These are phyloP conservation scores for Solanum habrochaites DNA, from an alignment of 257 asterid species.

Conservation along the genomic window DNA sequence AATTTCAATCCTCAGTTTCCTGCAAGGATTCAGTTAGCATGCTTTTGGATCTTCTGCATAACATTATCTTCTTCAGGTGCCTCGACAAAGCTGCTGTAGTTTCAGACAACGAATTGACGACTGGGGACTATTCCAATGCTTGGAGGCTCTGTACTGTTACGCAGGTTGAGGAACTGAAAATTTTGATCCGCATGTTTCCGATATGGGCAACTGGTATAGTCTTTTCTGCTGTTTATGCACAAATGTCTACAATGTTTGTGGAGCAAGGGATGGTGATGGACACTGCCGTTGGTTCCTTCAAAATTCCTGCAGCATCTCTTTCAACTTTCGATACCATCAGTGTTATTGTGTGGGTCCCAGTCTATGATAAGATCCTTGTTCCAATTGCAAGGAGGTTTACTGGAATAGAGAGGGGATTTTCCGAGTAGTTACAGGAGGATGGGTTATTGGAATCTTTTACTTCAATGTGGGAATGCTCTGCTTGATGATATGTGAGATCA, in stretches of 20 bases:
- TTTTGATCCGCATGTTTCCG: constrained; percentile 85
- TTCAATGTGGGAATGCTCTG: constrained; percentile 69
- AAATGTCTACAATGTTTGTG: constrained; percentile 85
- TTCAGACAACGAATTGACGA: constrained; percentile 31
- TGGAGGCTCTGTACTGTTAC: constrained; percentile 90
- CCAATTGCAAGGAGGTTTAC: constrained; percentile 66
- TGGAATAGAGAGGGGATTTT: constrained; percentile 57
- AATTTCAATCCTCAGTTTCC: neutral
- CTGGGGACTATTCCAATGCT: constrained; percentile 48
- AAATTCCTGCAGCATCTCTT: constrained; percentile 81
- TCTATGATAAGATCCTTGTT: constrained; percentile 63
- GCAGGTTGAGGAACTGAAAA: constrained; percentile 79
- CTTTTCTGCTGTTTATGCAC: constrained; percentile 81
- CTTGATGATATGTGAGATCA: constrained; percentile 75
- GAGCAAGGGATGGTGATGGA: constrained; percentile 96
- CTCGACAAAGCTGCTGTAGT: constrained; percentile 80
- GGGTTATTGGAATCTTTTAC: constrained; percentile 74
- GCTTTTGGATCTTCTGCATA: neutral
- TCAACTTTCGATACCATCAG: constrained; percentile 73
- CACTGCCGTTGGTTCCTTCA: constrained; percentile 67
- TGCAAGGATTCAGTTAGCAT: neutral
- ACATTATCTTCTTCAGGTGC: constrained; percentile 35
- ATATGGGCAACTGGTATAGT: constrained; percentile 92
- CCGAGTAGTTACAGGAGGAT: constrained; percentile 71
- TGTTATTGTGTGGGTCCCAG: constrained; percentile 81